Conservation (phyloP, 1,284 basidiomycete species). For the Ganoderma multipileum region DNA sequence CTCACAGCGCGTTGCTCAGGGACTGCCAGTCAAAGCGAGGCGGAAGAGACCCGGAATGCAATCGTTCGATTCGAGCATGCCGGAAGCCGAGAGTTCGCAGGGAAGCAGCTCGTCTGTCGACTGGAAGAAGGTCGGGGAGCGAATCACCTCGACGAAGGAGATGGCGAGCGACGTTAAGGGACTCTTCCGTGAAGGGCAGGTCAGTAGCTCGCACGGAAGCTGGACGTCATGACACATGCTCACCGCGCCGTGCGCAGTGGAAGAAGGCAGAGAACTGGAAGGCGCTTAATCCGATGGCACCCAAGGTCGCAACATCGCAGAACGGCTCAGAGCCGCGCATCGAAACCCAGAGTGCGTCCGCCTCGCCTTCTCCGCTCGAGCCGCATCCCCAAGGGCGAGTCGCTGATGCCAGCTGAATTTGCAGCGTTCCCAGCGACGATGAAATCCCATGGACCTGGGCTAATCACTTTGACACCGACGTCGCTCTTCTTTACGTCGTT, state of each 20-base stretch:
- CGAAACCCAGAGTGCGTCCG: constrained; percentile 49
- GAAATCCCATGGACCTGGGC: constrained; percentile 49
- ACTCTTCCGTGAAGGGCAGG: constrained; percentile 45
- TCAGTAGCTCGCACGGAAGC: constrained; percentile 32
- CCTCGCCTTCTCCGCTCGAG: background rate
- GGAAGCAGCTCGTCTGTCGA: constrained; percentile 39
- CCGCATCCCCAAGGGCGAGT: constrained; percentile 5
- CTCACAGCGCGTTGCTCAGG: constrained; percentile 61
- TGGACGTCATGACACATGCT: background rate
- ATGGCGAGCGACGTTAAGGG: constrained; percentile 51
- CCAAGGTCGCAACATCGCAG: constrained; percentile 27
- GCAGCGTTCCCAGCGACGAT: constrained; percentile 69
- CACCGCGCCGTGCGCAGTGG: constrained; percentile 29
- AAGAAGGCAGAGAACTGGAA: constrained; percentile 37
- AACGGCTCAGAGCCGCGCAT: constrained; percentile 30
- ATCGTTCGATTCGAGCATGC: constrained; percentile 7
- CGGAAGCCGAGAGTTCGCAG: constrained; percentile 5
- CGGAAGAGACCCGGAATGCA: constrained; percentile 20
- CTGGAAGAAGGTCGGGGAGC: constrained; percentile 63
- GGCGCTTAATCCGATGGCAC: constrained; percentile 31
- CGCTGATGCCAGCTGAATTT: constrained; percentile 15
- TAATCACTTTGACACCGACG: constrained; percentile 60
- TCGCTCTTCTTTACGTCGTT: constrained; percentile 63
- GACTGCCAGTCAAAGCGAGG: constrained; percentile 45
- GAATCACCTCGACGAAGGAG: constrained; percentile 52